Conservation (phyloP, 345 rosid species). For the Salix viminalis region DNA sequence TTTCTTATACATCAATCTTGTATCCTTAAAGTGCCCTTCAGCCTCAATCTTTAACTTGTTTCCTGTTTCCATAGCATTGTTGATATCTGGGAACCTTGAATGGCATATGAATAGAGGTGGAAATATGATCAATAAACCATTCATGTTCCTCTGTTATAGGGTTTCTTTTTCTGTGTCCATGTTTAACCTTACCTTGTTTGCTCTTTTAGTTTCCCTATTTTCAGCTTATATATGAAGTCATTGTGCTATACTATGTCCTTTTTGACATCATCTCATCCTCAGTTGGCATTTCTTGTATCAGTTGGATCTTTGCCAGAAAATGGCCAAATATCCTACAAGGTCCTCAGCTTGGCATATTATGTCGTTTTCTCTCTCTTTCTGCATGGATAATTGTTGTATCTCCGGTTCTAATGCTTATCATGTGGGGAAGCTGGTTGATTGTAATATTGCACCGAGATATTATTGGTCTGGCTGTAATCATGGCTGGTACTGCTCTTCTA, state of each 20-base stretch:
- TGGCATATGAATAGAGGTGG: background rate
- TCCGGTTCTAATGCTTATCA: slow-evolving; percentile 73
- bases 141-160: background rate
- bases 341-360: slow-evolving; percentile 69
- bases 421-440: slow-evolving; percentile 89
- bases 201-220: background rate
- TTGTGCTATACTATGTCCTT: background rate
- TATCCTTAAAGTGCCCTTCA: background rate
- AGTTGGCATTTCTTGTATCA: slow-evolving; percentile 32
- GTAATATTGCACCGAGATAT: slow-evolving; percentile 72
- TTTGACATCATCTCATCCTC: background rate
- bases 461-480: slow-evolving; percentile 88
- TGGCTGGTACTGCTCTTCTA: slow-evolving; percentile 95
- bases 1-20: background rate
- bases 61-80: background rate
- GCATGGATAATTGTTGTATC: slow-evolving; percentile 85
- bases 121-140: background rate
- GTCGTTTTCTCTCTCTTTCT: slow-evolving; percentile 60
- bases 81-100: background rate
- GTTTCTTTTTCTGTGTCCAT: background rate
- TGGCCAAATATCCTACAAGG: slow-evolving; percentile 90
- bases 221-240: background rate
- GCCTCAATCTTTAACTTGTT: background rate
- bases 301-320: slow-evolving; percentile 98
- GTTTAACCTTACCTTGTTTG: background rate